Conservation (phyloP, 805 yeast genomes). For the Pichia californica region DNA sequence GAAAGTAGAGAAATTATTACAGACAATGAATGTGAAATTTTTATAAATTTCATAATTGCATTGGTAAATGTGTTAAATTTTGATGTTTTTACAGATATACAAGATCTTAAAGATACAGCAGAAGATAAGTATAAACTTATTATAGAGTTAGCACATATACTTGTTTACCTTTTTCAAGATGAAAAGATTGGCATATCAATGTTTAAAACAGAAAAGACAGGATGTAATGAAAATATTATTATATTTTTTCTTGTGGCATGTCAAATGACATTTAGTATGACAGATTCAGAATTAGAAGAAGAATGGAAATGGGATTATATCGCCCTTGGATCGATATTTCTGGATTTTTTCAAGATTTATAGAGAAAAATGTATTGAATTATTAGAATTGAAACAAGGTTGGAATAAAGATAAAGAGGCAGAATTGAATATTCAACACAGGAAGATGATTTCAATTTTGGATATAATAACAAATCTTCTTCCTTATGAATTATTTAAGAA, state of each 20-base stretch:
- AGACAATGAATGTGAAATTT: not conserved
- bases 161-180: not conserved
- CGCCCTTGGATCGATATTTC: constrained; percentile 6
- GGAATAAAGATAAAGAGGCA: constrained; percentile 1
- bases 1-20: constrained; percentile 1
- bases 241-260: constrained; percentile 3
- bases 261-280: constrained; percentile 5
- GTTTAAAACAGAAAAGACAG: not conserved
- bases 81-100: not conserved
- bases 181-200: constrained; percentile 6
- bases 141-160: not conserved
- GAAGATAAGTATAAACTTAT: constrained; percentile 1
- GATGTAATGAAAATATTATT: not conserved
- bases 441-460: constrained; percentile 27
- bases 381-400: not conserved
- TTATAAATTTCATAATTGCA: constrained; percentile 1
- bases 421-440: constrained; percentile 14
- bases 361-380: constrained; percentile 8
- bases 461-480: constrained; percentile 36
- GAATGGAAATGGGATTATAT: constrained; percentile 2
- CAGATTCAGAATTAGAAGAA: not conserved
- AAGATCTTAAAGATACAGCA: not conserved
- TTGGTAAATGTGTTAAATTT: constrained; percentile 1
- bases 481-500: constrained; percentile 36
- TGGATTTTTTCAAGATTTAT: constrained; percentile 26